Conservation (phyloP, 2,329 filamentous ascomycete genomes). For the Venturia oleaginea region DNA sequence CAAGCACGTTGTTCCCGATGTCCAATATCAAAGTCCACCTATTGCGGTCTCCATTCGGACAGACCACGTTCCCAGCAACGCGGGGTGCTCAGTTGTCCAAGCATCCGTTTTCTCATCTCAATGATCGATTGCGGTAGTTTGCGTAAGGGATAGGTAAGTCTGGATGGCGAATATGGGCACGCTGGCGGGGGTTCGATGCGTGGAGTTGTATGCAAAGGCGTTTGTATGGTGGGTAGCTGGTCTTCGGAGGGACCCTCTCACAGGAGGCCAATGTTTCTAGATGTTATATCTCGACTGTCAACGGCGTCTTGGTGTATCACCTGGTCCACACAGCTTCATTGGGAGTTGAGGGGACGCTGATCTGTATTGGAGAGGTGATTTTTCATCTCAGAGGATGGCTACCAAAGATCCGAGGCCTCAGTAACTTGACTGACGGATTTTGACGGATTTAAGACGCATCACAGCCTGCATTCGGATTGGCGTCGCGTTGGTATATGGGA, state of each 20-base stretch:
- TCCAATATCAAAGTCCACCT: background rate
- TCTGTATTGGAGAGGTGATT: background rate
- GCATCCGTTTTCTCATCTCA: background rate
- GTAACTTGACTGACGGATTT: no score
- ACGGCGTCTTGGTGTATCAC: background rate
- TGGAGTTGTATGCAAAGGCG: background rate
- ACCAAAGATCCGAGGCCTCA: background rate
- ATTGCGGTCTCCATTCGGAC: background rate
- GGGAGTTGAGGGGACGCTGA: background rate
- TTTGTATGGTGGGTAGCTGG: background rate
- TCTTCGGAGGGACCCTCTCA: background rate
- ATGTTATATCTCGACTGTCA: background rate
- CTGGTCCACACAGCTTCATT: background rate
- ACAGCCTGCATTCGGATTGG: no score
- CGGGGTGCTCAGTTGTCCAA: background rate
- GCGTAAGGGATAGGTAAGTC: background rate
- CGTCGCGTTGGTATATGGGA: background rate
- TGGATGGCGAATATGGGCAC: background rate
- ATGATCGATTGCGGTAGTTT: background rate
- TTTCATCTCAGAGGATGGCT: background rate
- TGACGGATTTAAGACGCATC: background rate
- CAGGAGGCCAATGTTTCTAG: background rate
- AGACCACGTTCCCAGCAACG: background rate
- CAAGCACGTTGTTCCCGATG: background rate
- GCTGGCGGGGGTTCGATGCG: background rate